Base-by-base conservation (phyloP, 768 basidiomycete genomes). In the Mycena crocata region DNA sequence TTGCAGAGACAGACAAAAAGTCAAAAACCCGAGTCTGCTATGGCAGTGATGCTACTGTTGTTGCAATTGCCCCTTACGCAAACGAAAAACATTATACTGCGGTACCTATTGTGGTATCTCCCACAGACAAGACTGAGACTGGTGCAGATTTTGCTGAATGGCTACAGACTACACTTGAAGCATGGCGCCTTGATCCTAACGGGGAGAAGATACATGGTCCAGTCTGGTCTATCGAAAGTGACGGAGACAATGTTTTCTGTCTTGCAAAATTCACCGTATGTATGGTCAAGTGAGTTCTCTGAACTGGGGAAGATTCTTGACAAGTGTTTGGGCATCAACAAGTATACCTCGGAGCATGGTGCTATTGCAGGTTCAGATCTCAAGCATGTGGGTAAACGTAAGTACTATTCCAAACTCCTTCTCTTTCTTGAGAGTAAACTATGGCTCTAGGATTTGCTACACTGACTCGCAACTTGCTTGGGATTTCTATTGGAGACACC, bases 41-140 rank as follows among this genome's bases (percentile, higher is more conserved):
- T 64, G 77, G 74, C 37, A 75, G 72, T 42, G 78, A 79, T 61
- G 78, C 66, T 9, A 77, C 76, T 15, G 77, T 79, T 3, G 44
- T 76, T 32, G 75, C 66, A 5, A 57, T 79, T 49, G 76, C 72
- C 2, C 72, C 75, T 13, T 58, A 73, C 24, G 69, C 73, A 2
- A 70, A 44, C 5, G 48, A 24, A 9, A 62, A 77, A n/a, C 24
- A 78, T 57, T 79, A 79, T 60, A 55, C 55, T 46, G 61, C 71
- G 10, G 54, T 71, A 17, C 74, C 76, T 23, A 57, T 76, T 37
- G 55, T 73, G 24, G 40, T 74, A n/a, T 73, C 74, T 10, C 35
- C 72, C 12, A 73, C 76, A 1, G 73, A 72, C 66, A 77, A 78
- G 45, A 52, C 63, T 1, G 72, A 76, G 62, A 72, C 50, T 5